Evolutionary conservation across 441 rosid genomes (phyloP), one percentile per base, ranked within the genome.

Genomic region (Pelargonium australe): DNA sequence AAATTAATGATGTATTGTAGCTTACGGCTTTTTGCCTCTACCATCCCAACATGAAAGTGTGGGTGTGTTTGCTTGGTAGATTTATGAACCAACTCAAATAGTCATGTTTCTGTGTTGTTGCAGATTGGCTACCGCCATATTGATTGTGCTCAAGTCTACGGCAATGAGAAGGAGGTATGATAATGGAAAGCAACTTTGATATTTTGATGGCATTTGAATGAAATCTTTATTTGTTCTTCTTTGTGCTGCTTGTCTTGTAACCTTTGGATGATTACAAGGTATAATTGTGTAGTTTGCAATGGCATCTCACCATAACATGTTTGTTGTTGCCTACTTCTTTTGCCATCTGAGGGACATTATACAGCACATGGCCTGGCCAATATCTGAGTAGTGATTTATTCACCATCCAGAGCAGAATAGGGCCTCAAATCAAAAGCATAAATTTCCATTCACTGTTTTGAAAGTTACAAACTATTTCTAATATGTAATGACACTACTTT

Each of bases 61-160:
- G 11, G n/a, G 11, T 11, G 12, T 47, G 34, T 28, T 28, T 28
- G 34, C 34, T 28, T 28, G 3, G 34, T 28, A 28, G 1, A 28
- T 47, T 47, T 13, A 47, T 47, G 53, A 47, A 47, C 11, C 4
- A 47, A 11, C 1, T 47, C 13, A 47, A 13, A 10, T 13, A 2
- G 17, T 60, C 11, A 17, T 70, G 7, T 44, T 19, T n/a, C 1
- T 11, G 51, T 47, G 20, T 51, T 28, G 63, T 9, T 76, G 62
- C 77, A 85, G 96, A 74, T 73, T 47, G 96, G 97, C 0, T 92
- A 92, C 72, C 78, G 81, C 31, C 97, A 89, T 70, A 80, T 92
- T 28, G 98, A 92, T 74, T 89, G 98, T 72, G 96, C 95, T 66
- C 64, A 79, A 25, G 23, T 79, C 25, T 89, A 92, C 63, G 77